phyloP scores from a whole-genome alignment of 441 rosid genomes.

The Euphorbia celastroides region DNA sequence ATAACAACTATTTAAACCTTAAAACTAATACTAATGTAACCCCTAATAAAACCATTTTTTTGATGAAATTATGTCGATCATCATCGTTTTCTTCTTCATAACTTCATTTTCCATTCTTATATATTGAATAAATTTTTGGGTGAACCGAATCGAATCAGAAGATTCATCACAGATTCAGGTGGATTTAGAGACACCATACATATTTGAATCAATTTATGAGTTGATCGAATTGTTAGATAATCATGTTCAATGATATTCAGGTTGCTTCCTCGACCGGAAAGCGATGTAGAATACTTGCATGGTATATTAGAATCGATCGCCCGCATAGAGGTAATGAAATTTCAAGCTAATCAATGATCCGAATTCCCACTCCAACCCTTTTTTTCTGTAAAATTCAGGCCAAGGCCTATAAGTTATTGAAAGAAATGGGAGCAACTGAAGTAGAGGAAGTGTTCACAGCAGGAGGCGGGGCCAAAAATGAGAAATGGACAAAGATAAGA shows the following conservation, averaged over 20 bases:
- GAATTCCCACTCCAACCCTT: not conserved
- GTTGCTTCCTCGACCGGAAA: slow-evolving; percentile 74
- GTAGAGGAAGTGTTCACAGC: slow-evolving; percentile 78
- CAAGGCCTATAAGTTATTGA: slow-evolving; percentile 60
- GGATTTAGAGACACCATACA: too few species aligned
- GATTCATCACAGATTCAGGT: too few species aligned
- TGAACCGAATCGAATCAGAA: too few species aligned
- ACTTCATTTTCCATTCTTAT: too few species aligned
- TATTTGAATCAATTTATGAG: too few species aligned
- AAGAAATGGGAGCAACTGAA: slow-evolving; percentile 68
- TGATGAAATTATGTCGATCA: too few species aligned
- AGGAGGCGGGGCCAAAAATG: slow-evolving; percentile 83
- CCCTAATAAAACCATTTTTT: too few species aligned
- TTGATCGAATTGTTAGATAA: too few species aligned
- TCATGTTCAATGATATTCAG: slow-evolving; percentile 30
- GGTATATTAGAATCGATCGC: slow-evolving; percentile 94
- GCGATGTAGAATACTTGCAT: slow-evolving; percentile 74
- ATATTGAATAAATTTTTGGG: too few species aligned
- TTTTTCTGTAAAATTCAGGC: slow-evolving; percentile 33
- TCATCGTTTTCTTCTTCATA: too few species aligned
- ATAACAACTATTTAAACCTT: too few species aligned
- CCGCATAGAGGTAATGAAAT: slow-evolving; percentile 65
- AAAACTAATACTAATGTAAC: too few species aligned
- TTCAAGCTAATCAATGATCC: not conserved
- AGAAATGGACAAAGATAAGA: slow-evolving; percentile 74